Evolutionary conservation across 352 stramenopile species (phyloP).

Genomic region (Globisporangium splendens): DNA sequence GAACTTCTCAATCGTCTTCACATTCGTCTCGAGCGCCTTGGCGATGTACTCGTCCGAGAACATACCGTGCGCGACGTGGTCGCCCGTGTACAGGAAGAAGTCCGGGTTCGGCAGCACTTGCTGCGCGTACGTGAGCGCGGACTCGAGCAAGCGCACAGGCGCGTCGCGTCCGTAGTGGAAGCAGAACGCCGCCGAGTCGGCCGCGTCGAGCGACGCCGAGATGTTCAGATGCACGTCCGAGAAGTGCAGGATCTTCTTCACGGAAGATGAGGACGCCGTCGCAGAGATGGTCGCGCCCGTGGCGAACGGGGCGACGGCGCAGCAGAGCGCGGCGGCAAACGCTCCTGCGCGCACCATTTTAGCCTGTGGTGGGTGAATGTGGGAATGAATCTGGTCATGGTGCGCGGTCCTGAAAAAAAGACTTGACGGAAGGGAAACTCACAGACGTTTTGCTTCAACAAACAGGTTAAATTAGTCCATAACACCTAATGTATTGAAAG

Average conservation of each 20-base stretch:
- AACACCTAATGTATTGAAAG: no score
- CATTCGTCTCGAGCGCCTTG: constrained; percentile 58
- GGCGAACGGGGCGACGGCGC: neutral
- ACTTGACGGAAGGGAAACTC: neutral
- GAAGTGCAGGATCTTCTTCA: constrained; percentile 72
- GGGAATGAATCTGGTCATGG: neutral
- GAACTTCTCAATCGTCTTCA: constrained; percentile 66
- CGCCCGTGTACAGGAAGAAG: constrained; percentile 79
- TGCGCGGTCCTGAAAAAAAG: neutral
- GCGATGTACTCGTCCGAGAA: constrained; percentile 64
- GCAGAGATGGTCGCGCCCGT: neutral
- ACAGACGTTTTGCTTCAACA: neutral
- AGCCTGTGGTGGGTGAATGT: neutral
- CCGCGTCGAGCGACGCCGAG: constrained; percentile 33
- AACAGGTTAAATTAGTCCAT: neutral
- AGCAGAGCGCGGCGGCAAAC: neutral
- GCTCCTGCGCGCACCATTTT: no score
- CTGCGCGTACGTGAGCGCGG: constrained; percentile 60
- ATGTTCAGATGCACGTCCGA: constrained; percentile 86
- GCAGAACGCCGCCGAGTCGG: constrained; percentile 31
- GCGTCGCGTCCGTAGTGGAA: constrained; percentile 55
- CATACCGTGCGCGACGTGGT: constrained; percentile 63
- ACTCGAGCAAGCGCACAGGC: constrained; percentile 57
- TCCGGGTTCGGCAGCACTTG: constrained; percentile 52
- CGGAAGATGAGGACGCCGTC: neutral